Evolutionary conservation across 371 early-diverging fungal genomes (phyloP), one percentile per base, ranked within the genome.

Genomic region (Mucor saturninus): DNA sequence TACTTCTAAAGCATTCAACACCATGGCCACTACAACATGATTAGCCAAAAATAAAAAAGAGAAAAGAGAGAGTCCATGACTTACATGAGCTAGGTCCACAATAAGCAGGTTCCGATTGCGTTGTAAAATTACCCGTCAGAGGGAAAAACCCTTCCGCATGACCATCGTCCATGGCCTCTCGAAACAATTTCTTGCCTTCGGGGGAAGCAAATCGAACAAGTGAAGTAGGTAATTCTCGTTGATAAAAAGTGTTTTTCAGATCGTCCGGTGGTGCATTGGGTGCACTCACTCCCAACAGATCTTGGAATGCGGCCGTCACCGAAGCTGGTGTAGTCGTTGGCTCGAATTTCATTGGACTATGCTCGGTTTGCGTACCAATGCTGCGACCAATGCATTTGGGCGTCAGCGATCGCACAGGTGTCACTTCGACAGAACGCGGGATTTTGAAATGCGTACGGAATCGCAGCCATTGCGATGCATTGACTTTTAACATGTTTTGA

Each of bases 1-100:
- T 11, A 96, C 91, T 68, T 93, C 93, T 39, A 96, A 76, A 2
- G 95, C 93, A 72, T 96, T 96, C 26, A 96, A 80, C 10, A 94
- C 95, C 91, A 95, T 95, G 38, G 95, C 93, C 71, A 93, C 86
- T 81, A 40, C 35, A 90, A 83, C 35, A 59, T 38, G 9, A 37
- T 10, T 48, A 26, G 45, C 9, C 48, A 54, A 54, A 30, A 28
- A 48, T 4, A 89, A 76, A 88, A 88, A 13, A 59, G 6, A 39
- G 46, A 37, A 69, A 75, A 54, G 86, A 75, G 89, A 89, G 70
- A 76, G 21, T 42, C 21, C 21, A 26, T 15, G 46, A 71, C 79
- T 72, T 81, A 81, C 80, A 92, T 14, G 81, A 81, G 51, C 77
- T 76, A 31, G 81, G 81, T 2, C 81, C 81, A 64, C 81, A 81